These are phyloP conservation scores for Madurella fahalii DNA, from an alignment of 2,329 filamentous ascomycete species.

Conservation along the genomic window DNA sequence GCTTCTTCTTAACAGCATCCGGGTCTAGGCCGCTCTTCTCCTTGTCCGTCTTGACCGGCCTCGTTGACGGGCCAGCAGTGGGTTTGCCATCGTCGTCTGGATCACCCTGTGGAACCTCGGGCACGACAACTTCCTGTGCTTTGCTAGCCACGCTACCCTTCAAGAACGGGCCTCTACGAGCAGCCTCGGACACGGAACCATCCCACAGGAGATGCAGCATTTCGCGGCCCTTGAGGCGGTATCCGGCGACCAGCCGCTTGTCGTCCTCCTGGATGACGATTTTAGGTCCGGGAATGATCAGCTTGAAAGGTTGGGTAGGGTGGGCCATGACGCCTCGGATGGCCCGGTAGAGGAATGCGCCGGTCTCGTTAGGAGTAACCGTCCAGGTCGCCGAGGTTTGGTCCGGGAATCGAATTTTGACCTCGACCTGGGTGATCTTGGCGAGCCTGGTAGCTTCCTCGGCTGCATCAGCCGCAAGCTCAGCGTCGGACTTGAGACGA, in stretches of 20 bases:
- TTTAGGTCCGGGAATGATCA: conserved; percentile 57
- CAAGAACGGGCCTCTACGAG: conserved; percentile 55
- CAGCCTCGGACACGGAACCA: conserved; percentile 53
- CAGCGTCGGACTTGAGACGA: conserved; percentile 76
- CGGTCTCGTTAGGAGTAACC: conserved; percentile 66
- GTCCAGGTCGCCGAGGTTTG: conserved; percentile 71
- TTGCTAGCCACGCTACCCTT: conserved; percentile 53
- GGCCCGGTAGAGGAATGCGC: conserved; percentile 67
- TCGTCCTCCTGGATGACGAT: conserved; percentile 47
- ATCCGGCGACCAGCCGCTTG: conserved; percentile 61
- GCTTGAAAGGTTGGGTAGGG: conserved; percentile 62
- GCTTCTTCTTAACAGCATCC: conserved; percentile 39
- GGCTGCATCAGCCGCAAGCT: conserved; percentile 66
- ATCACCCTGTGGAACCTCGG: conserved; percentile 46
- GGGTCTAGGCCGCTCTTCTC: conserved; percentile 36
- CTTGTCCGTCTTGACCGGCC: conserved; percentile 27
- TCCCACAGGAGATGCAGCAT: conserved; percentile 76
- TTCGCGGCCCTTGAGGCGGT: conserved; percentile 67
- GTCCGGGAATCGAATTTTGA: conserved; percentile 86
- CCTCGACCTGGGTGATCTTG: conserved; percentile 61
- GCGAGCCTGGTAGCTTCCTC: conserved; percentile 63
- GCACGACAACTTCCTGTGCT: conserved; percentile 64
- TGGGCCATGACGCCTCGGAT: conserved; percentile 68
- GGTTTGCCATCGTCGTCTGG: conserved; percentile 37
- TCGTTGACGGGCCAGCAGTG: conserved; percentile 22